Evolutionary conservation across 140 eudicot species (phyloP).

Genomic region (Cichorium intybus): DNA sequence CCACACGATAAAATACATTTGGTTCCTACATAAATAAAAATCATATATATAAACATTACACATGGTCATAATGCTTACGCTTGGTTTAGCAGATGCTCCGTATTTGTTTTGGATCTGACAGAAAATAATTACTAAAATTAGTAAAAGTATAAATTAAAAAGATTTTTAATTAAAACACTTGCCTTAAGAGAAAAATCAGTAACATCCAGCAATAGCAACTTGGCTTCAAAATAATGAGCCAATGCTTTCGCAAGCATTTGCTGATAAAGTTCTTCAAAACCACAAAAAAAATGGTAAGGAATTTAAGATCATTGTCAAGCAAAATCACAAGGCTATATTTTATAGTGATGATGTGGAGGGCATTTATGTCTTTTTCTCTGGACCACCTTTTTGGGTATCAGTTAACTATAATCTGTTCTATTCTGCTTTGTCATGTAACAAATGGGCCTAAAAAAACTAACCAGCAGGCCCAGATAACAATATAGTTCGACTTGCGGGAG

Average conservation of each 20-base stretch:
- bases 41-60: background rate
- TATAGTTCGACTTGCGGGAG: constrained; percentile 95
- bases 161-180: background rate
- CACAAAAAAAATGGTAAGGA: constrained; percentile 3
- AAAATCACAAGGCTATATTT: background rate
- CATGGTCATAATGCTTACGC: constrained; percentile 44
- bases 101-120: constrained; percentile 83
- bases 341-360: background rate
- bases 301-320: background rate
- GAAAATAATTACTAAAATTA: constrained; percentile 12
- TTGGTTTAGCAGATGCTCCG: constrained; percentile 54
- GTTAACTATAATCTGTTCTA: too few relatives aligned
- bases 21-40: background rate
- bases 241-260: constrained; percentile 97
- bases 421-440: background rate
- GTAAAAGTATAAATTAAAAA: constrained; percentile 9
- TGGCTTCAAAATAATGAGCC: constrained; percentile 85
- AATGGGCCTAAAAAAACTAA: constrained; percentile 32
- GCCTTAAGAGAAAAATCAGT: constrained; percentile 86
- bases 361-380: background rate
- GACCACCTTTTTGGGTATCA: background rate
- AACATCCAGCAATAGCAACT: constrained; percentile 73
- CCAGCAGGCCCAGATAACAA: constrained; percentile 98
- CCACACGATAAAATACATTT: background rate
- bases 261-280: constrained; percentile 75